Percentiles rank a stretch among this genome's conserved stretches.
phyloP scores from a whole-genome alignment of 495 filamentous ascomycete species.

The Penicillium malachiteum region DNA sequence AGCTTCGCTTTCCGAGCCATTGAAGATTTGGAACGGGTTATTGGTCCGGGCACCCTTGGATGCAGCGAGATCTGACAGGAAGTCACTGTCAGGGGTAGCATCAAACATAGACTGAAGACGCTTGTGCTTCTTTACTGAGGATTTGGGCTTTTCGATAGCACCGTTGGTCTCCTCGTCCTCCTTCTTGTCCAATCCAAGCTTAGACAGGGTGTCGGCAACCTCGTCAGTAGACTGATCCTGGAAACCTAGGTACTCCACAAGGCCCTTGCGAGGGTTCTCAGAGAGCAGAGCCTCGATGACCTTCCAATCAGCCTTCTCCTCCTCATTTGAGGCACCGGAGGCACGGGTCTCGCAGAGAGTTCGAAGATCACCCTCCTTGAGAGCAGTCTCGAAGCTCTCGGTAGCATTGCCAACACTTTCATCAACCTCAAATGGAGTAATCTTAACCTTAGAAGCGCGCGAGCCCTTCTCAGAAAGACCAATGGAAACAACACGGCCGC shows the following conservation, averaged over 20 bases:
- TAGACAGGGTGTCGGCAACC: slow-evolving; percentile 46
- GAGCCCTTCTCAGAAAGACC: slow-evolving; percentile 58
- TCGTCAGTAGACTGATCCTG: slow-evolving; percentile 53
- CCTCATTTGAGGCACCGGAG: slow-evolving; percentile 69
- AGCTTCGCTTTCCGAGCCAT: slow-evolving; percentile 72
- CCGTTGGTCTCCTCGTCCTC: slow-evolving; percentile 49
- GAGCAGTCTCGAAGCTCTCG: slow-evolving; percentile 78
- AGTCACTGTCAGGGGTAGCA: slow-evolving; percentile 70
- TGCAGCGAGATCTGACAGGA: slow-evolving; percentile 71
- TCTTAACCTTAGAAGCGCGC: slow-evolving; percentile 73
- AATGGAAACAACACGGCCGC: slow-evolving; percentile 86
- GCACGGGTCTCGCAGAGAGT: slow-evolving; percentile 81
- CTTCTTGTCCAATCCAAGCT: slow-evolving; percentile 44
- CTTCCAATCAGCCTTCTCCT: slow-evolving; percentile 94
- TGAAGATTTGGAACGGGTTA: slow-evolving; percentile 84
- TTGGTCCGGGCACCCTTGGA: slow-evolving; percentile 79
- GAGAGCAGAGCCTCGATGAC: slow-evolving; percentile 87
- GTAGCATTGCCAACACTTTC: slow-evolving; percentile 79
- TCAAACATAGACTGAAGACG: slow-evolving; percentile 83
- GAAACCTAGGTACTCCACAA: slow-evolving; percentile 88
- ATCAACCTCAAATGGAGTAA: slow-evolving; percentile 86
- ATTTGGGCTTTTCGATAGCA: slow-evolving; percentile 43
- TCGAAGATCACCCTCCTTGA: slow-evolving; percentile 73
- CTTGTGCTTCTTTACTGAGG: slow-evolving; percentile 54
- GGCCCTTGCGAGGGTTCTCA: slow-evolving; percentile 72